A percentile compares a stretch with the other conserved stretches of the same genome.
Evolutionary conservation across 169 alveolate genomes (phyloP).

Genomic region (Cardiosporidium cionae): DNA sequence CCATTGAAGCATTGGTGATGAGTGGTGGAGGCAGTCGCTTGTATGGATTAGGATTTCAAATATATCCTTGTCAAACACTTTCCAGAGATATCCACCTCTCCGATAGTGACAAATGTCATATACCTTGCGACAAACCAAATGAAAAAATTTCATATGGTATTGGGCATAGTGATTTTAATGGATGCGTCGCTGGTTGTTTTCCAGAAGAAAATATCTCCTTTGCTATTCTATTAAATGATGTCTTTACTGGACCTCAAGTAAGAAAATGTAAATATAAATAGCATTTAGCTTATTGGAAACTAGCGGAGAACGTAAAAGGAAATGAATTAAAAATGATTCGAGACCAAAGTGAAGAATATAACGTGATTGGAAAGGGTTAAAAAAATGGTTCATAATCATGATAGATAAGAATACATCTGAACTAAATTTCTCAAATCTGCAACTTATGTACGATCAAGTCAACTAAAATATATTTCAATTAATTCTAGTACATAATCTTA

Average conservation of each 20-base stretch:
- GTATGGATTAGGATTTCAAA: conserved; percentile 55
- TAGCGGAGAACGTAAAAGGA: no score
- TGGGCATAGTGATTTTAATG: conserved; percentile 52
- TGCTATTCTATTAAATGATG: conserved; percentile 49
- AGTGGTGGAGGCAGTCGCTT: conserved; percentile 47
- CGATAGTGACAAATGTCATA: background rate
- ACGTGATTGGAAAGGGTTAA: no score
- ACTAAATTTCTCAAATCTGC: no score
- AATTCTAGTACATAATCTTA: no score
- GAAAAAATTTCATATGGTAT: conserved; percentile 20
- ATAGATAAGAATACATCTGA: no score
- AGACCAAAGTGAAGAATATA: no score
- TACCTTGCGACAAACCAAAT: background rate
- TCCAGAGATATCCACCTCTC: conserved; percentile 7
- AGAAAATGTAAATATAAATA: no score
- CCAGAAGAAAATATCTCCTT: conserved; percentile 45
- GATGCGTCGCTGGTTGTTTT: conserved; percentile 38
- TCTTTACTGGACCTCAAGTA: conserved; percentile 43
- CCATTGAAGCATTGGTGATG: conserved; percentile 42
- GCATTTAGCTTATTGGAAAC: no score
- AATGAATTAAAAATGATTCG: no score
- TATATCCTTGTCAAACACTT: conserved; percentile 33
- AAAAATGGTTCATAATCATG: no score
- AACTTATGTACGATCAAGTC: no score
- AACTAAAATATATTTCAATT: no score